phyloP scores from a whole-genome alignment of 768 basidiomycete genomes.

The Boletus insuetus region DNA sequence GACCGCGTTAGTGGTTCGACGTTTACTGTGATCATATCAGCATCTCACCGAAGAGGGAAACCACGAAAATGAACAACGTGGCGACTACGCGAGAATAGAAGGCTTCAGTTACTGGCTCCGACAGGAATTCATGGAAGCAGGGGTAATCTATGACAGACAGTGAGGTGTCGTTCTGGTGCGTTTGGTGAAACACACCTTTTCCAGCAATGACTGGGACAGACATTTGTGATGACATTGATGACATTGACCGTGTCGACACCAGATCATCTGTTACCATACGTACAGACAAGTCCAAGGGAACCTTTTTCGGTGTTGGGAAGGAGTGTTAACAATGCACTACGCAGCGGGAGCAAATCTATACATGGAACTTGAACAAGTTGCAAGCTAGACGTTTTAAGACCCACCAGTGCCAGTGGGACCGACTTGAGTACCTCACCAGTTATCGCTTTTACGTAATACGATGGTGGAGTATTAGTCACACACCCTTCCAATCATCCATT shows the following conservation, averaged over 20 bases:
- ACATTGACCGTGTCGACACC: no score
- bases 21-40: not conserved
- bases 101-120: not conserved
- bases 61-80: constrained; percentile 46
- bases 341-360: not conserved
- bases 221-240: not conserved
- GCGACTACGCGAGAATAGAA: constrained; percentile 9
- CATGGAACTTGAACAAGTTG: not conserved
- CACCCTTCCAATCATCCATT: no score
- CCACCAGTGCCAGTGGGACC: no score
- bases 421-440: constrained; percentile 18
- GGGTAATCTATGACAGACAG: not conserved
- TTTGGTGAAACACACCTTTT: not conserved
- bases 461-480: no score
- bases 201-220: not conserved
- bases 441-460: constrained; percentile 6
- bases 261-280: no score
- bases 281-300: no score
- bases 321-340: not conserved
- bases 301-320: not conserved
- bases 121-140: not conserved
- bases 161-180: not conserved
- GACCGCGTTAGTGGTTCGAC: not conserved
- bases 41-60: constrained; percentile 63
- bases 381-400: not conserved